phyloP scores from a whole-genome alignment of 163 green algal genomes.

The Chloromonas sp. region DNA sequence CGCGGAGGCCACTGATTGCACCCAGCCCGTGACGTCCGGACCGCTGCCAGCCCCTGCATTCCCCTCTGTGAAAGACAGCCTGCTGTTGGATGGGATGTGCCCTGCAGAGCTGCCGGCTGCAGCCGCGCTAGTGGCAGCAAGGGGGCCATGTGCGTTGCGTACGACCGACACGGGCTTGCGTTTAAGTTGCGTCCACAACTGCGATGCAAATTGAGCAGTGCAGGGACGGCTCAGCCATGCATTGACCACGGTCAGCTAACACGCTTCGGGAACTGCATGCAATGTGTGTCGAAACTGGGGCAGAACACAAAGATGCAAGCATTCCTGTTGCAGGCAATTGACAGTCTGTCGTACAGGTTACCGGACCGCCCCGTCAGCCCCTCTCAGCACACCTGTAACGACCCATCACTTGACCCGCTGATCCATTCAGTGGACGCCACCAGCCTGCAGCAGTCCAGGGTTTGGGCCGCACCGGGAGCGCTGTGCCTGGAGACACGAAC shows the following conservation, averaged over 20 bases:
- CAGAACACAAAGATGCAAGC: too few relatives aligned
- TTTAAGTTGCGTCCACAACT: slow-evolving; percentile 73
- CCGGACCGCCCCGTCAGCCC: too few relatives aligned
- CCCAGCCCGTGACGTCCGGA: slow-evolving; percentile 51
- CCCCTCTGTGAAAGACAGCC: too few relatives aligned
- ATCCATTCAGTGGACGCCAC: slow-evolving; percentile 74
- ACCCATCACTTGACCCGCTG: slow-evolving; percentile 48
- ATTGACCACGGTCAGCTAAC: too few relatives aligned
- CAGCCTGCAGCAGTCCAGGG: slow-evolving; percentile 67
- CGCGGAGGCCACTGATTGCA: slow-evolving; percentile 73
- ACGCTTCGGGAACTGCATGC: too few relatives aligned
- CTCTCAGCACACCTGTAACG: slow-evolving; percentile 7
- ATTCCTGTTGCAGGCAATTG: too few relatives aligned
- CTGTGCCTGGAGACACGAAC: not conserved
- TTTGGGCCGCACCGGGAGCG: slow-evolving; percentile 11
- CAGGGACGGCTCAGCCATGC: not conserved
- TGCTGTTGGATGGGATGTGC: too few relatives aligned
- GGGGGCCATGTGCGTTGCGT: slow-evolving; percentile 47
- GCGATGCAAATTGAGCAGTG: slow-evolving; percentile 18
- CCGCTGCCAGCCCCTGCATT: not conserved
- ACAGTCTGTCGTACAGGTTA: too few relatives aligned
- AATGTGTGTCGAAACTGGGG: too few relatives aligned
- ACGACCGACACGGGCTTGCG: slow-evolving; percentile 68
- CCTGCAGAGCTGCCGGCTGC: too few relatives aligned
- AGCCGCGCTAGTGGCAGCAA: too few relatives aligned